Base-by-base conservation (phyloP, 106 monocot genomes). In the Amphibolis antarctica region DNA sequence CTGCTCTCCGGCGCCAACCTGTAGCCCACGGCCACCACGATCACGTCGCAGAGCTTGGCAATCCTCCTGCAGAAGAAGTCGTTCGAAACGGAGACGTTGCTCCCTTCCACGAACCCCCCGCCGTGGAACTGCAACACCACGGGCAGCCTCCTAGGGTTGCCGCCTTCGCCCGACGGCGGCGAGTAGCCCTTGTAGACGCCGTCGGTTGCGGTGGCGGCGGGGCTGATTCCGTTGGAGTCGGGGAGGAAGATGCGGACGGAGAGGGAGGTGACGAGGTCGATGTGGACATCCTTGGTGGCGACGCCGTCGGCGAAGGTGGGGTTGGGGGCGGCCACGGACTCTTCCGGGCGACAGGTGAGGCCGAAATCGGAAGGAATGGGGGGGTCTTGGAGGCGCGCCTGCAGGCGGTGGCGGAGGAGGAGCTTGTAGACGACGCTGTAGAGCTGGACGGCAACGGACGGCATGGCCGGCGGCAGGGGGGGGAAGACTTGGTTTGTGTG, bases 241-340 rank as follows among this genome's bases (percentile, higher is more conserved):
- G 89, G 90, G 25, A 90, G 82, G 68, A 90, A 90, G 80, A 90
- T 85, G 64, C 90, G 90, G 65, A 90, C 19, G 78, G 85, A 80
- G 77, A 90, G 82, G 60, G 90, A 69, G 51, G 85, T 80, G 70
- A 83, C 73, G 65, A 85, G 85, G 71, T 85, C 85, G 66, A 85
- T 82, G 78, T 90, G 90, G 71, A 90, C 83, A 71, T 84, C 84
- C 55, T 84, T 84, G 58, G 84, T 84, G 64, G 84, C 84, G 55
- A 80, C 80, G 59, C 77, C 80, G 70, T 80, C 10, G 59, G 54
- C 31, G 75, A 59, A 60, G 73, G 77, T 74, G 50, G 74, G 60
- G 43, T 78, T 75, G 56, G 65, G 58, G 27, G 84, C 66, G 7
- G 79, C 61, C 31, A 58, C 12, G 21, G 79, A 60, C 48, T 84